These are phyloP conservation scores for Albatrellus ellisii DNA, from an alignment of 768 basidiomycete species.

Conservation along the genomic window DNA sequence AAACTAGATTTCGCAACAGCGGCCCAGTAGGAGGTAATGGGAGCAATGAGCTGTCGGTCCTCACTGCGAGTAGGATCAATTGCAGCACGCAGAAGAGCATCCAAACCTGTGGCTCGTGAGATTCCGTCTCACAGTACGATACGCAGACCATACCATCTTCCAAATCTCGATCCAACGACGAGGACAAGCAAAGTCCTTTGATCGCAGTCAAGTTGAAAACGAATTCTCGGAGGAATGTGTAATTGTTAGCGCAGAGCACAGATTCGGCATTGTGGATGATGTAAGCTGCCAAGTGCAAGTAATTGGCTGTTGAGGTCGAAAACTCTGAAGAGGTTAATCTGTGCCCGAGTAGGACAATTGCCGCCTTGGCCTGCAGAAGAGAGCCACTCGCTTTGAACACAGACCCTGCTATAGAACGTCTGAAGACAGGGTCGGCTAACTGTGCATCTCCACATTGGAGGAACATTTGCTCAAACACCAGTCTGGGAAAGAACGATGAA, in stretches of 20 bases:
- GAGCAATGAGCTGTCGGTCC: conserved; percentile 29
- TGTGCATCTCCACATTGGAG: not conserved
- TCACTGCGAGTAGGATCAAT: conserved; percentile 23
- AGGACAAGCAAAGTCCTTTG: not conserved
- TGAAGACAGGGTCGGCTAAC: not conserved
- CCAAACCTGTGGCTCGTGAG: conserved; percentile 23
- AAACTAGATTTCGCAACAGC: conserved; percentile 21
- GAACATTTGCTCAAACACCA: not conserved
- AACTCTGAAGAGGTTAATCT: not conserved
- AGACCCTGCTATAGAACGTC: not conserved
- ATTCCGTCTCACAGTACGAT: not conserved
- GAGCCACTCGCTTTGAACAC: not conserved
- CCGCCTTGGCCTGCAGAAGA: not conserved
- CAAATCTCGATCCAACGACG: not conserved
- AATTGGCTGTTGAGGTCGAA: not conserved
- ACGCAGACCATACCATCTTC: not conserved
- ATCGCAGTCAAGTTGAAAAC: not conserved
- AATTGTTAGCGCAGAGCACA: not conserved
- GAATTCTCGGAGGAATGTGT: not conserved
- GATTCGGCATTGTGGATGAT: not conserved
- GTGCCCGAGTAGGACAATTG: not conserved
- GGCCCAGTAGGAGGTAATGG: conserved; percentile 34
- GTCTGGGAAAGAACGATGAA: not conserved
- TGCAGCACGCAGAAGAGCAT: conserved; percentile 24
- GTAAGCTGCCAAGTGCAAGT: not conserved